Evolutionary conservation across 1,139 yeast species (phyloP).

Genomic region (Taphrina sp.): DNA sequence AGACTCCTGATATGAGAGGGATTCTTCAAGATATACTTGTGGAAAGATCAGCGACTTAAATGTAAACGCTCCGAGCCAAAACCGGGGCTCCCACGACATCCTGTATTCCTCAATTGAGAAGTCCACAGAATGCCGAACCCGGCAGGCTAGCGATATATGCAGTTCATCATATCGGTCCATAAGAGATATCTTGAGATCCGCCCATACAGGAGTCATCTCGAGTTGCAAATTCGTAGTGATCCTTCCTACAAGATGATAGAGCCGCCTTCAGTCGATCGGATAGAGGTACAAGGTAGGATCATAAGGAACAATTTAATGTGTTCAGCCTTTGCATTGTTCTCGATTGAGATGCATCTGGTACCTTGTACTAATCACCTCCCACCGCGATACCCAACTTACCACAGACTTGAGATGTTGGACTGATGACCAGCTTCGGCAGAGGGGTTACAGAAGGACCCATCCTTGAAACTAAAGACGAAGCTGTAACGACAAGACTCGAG

Average conservation of each 20-base stretch:
- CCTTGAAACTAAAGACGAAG: too few relatives aligned
- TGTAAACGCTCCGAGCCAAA: slow-evolving; percentile 21
- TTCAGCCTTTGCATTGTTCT: slow-evolving; percentile 6
- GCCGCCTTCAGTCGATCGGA: too few relatives aligned
- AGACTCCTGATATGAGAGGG: too few relatives aligned
- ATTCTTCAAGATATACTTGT: too few relatives aligned
- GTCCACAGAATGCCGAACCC: slow-evolving; percentile 14
- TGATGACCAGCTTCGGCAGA: too few relatives aligned
- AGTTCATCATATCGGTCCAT: slow-evolving; percentile 2
- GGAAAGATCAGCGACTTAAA: slow-evolving; percentile 27
- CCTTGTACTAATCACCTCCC: slow-evolving; percentile 28
- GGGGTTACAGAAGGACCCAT: too few relatives aligned
- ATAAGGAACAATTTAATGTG: slow-evolving; percentile 29
- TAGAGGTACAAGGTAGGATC: slow-evolving; percentile 7
- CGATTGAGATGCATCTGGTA: slow-evolving; percentile 19
- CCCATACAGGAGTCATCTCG: too few relatives aligned
- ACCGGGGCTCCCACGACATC: slow-evolving; percentile 33
- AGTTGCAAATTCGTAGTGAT: too few relatives aligned
- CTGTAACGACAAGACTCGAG: neutral
- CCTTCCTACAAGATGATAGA: too few relatives aligned
- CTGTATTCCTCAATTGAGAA: neutral
- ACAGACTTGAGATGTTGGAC: too few relatives aligned
- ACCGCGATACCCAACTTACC: neutral
- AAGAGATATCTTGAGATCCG: too few relatives aligned
- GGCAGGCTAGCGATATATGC: slow-evolving; percentile 21